Evolutionary conservation across 1,139 yeast genomes (phyloP), one percentile per base, ranked within the genome.

Genomic region (Yamadazyma taylorii): DNA sequence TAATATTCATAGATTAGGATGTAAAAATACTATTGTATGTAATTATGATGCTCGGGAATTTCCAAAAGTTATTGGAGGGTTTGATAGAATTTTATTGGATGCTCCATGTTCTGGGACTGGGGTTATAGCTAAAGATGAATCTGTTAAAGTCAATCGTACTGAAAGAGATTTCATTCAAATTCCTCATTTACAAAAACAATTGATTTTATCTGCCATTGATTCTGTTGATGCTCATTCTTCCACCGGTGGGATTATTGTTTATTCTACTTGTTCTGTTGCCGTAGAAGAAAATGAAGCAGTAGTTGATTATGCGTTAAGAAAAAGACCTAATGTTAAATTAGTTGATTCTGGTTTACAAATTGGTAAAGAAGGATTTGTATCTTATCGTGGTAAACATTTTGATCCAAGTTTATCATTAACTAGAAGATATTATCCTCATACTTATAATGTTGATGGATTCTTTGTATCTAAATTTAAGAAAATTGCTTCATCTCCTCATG

Each of bases 31-130:
- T 28, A 85, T 94, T 59, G 97, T 92, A 31, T 90, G 97, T 69
- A 87, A 92, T 63, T 90, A 92, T 60, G 99, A 94, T 68, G 99
- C 98, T 34, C 81, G 98, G 62, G 97, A 92, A 61, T 94, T 94
- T 60, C 98, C 98, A 33, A 89, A 89, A 61, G 97, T 92, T 36
- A 88, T 94, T 60, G 98, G 98, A 48, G 98, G 98, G 1, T 94
- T 94, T 53, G 98, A 94, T 61, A 79, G 98, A 65, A 82, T 94
- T 33, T 69, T 94, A 45, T 74, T 94, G 52, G 99, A 94, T 74
- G 98, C 99, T 24, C 99, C 99, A 49, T 94, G 99, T 69, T 89
- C 98, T 3, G 99, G 99, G 70, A 92, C 98, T 3, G 99, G 99
- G 69, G 98, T 94, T 51, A 90, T 94, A 59, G 94, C 96, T 45